phyloP scores from a whole-genome alignment of 192 early-diverging fungal species.

The Umbelopsis isabellina region DNA sequence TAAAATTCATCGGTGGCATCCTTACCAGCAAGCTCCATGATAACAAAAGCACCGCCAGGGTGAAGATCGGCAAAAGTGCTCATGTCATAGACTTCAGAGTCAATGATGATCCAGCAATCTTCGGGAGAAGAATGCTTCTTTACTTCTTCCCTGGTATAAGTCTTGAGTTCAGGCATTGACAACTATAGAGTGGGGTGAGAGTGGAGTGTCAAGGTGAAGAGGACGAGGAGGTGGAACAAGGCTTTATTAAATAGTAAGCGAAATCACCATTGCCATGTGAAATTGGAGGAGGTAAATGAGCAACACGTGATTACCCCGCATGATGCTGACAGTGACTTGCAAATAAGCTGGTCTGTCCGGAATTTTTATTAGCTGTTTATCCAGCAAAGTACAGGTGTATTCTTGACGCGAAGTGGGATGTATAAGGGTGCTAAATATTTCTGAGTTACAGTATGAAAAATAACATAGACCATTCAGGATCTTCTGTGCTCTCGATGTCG shows the following conservation, averaged over 20 bases:
- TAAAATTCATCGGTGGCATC: slow-evolving; percentile 69
- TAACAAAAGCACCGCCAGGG: slow-evolving; percentile 60
- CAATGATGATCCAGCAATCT: slow-evolving; percentile 63
- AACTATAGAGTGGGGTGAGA: neutral
- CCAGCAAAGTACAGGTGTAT: neutral
- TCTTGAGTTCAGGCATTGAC: slow-evolving; percentile 33
- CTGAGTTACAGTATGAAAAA: no score
- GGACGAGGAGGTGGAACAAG: neutral
- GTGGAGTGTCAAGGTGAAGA: slow-evolving; percentile 3
- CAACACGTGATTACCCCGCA: slow-evolving; percentile 20
- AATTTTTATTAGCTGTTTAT: no score
- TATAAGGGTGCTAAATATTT: no score
- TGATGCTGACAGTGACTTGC: neutral
- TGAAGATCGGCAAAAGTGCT: slow-evolving; percentile 58
- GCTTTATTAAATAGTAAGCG: slow-evolving; percentile 3
- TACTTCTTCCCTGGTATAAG: slow-evolving; percentile 41
- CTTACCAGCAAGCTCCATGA: slow-evolving; percentile 76
- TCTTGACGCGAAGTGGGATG: no score
- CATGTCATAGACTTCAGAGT: slow-evolving; percentile 63
- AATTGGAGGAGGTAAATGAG: neutral
- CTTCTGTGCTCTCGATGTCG: no score
- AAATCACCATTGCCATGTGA: neutral
- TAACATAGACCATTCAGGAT: no score
- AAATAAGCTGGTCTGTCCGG: no score
- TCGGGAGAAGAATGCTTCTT: slow-evolving; percentile 28